Conservation (phyloP, 1,284 basidiomycete species). For the Gomphus sp. region DNA sequence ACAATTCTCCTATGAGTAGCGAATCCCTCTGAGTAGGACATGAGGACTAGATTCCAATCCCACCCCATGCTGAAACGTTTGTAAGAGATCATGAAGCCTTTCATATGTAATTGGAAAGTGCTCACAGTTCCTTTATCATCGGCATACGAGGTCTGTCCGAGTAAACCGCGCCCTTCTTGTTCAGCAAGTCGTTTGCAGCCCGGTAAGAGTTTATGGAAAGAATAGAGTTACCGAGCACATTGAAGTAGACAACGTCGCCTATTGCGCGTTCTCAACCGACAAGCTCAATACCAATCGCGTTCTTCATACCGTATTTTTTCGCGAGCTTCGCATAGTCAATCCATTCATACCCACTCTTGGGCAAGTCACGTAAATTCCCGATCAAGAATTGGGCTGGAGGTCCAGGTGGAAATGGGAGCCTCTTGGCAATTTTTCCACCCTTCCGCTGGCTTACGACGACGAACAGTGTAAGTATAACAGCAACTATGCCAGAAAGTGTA, state of each 20-base stretch:
- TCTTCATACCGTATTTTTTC: neutral
- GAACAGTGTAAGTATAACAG: neutral
- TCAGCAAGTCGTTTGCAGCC: slow-evolving; percentile 15
- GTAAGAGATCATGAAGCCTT: no score
- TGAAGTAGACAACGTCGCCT: slow-evolving; percentile 13
- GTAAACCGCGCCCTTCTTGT: slow-evolving; percentile 15
- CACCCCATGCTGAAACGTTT: neutral
- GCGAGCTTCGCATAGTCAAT: neutral
- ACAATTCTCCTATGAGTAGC: neutral
- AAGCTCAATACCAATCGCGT: neutral
- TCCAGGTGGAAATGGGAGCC: neutral
- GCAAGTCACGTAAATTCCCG: neutral
- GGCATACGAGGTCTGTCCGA: slow-evolving; percentile 11
- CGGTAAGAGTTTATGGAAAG: slow-evolving; percentile 14
- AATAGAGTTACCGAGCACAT: slow-evolving; percentile 11
- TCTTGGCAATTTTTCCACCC: neutral
- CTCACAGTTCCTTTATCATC: neutral
- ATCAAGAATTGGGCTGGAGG: neutral
- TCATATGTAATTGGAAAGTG: no score
- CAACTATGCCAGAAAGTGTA: no score
- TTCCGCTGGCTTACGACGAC: neutral
- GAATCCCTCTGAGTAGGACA: neutral
- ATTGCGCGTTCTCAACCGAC: neutral
- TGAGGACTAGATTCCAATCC: neutral
- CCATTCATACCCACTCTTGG: neutral